Percentiles rank a stretch among this genome's conserved stretches.
Evolutionary conservation across 2,329 filamentous ascomycete species (phyloP).

Genomic region (Lasiodiplodia sp.): DNA sequence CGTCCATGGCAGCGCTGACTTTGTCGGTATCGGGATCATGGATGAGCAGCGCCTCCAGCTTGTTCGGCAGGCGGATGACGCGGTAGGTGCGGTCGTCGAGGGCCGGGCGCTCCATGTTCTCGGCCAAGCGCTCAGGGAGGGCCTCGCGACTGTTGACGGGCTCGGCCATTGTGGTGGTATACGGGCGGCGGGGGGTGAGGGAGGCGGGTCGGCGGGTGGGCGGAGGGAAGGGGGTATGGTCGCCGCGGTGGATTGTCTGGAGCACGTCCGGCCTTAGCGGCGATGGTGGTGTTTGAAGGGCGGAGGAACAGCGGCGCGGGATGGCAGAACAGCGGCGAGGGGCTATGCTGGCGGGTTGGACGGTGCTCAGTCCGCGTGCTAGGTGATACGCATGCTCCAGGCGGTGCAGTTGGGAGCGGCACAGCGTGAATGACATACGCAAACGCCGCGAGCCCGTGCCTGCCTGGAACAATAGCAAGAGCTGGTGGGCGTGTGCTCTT

Average conservation of each 20-base stretch:
- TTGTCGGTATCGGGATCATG: slow-evolving; percentile 97
- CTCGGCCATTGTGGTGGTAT: slow-evolving; percentile 34
- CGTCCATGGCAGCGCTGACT: slow-evolving; percentile 92
- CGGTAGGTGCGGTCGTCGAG: slow-evolving; percentile 88
- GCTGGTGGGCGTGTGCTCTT: slow-evolving; percentile 12
- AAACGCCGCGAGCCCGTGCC: slow-evolving; percentile 14
- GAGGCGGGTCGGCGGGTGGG: background rate
- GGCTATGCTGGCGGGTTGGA: slow-evolving; percentile 5
- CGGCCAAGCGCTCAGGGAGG: slow-evolving; percentile 56
- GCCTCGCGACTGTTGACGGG: slow-evolving; percentile 26
- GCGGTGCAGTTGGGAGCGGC: background rate
- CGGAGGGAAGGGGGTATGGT: background rate
- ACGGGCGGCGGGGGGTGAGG: slow-evolving; percentile 10
- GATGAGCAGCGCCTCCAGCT: slow-evolving; percentile 89
- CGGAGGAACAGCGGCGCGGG: background rate
- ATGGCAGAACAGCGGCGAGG: slow-evolving; percentile 4
- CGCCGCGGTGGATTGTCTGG: slow-evolving; percentile 10
- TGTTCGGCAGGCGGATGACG: slow-evolving; percentile 83
- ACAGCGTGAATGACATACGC: slow-evolving; percentile 23
- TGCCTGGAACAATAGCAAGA: slow-evolving; percentile 6
- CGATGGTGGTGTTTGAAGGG: slow-evolving; percentile 8
- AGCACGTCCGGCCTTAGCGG: slow-evolving; percentile 22
- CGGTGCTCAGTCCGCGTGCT: slow-evolving; percentile 12
- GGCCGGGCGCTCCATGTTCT: slow-evolving; percentile 80
- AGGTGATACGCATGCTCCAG: slow-evolving; percentile 20